A percentile compares a stretch with the other conserved stretches of the same genome.
Conservation (phyloP, 306 rosid genomes). For the Geum urbanum region DNA sequence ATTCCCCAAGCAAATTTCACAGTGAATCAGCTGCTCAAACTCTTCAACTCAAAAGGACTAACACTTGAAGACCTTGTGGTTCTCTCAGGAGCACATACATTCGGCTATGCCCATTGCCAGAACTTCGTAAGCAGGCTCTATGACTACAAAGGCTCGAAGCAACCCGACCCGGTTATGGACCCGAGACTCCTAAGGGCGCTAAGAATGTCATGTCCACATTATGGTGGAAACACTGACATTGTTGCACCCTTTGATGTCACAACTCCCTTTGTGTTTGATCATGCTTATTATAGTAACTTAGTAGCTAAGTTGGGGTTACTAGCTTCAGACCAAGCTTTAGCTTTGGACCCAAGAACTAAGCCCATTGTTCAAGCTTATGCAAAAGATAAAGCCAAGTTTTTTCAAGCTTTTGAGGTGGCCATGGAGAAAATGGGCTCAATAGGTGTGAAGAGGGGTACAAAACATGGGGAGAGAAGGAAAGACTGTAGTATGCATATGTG, state of each 20-base stretch:
- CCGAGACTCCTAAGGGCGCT: constrained; percentile 52
- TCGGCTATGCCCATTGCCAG: constrained; percentile 78
- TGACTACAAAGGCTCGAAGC: constrained; percentile 41
- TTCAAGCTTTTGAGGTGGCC: constrained; percentile 64
- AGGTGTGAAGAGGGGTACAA: constrained; percentile 55
- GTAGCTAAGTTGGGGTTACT: constrained; percentile 59
- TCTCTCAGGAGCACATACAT: constrained; percentile 89
- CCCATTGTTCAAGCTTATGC: constrained; percentile 54
- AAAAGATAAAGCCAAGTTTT: constrained; percentile 61
- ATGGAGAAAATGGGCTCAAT: constrained; percentile 81
- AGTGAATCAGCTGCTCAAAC: constrained; percentile 64
- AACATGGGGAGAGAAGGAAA: constrained; percentile 72
- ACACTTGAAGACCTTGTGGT: constrained; percentile 61
- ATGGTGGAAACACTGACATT: constrained; percentile 58
- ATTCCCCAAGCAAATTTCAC: constrained; percentile 79
- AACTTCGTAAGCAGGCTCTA: constrained; percentile 61
- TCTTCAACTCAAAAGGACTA: constrained; percentile 71
- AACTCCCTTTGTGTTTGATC: constrained; percentile 73
- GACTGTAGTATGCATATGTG: constrained; percentile 47
- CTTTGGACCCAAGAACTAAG: constrained; percentile 58
- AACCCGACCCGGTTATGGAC: constrained; percentile 69
- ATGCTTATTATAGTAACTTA: constrained; percentile 77
- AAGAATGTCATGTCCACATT: constrained; percentile 68
- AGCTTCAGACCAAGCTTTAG: constrained; percentile 74
- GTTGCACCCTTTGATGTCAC: constrained; percentile 89